phyloP scores from a whole-genome alignment of 1,284 basidiomycete species.

The Lignosus rhinocerotis region DNA sequence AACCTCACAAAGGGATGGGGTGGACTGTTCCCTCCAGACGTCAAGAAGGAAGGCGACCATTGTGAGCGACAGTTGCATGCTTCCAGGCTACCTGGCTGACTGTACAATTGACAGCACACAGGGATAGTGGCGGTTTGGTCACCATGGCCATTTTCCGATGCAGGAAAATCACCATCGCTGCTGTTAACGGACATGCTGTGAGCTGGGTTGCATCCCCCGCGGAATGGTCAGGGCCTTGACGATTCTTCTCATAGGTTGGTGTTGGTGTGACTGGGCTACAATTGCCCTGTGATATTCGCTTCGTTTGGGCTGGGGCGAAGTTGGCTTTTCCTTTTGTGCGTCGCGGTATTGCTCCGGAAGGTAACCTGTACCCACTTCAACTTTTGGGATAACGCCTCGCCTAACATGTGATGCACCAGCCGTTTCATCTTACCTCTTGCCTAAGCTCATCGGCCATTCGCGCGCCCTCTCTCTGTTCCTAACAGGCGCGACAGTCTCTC shows the following conservation, averaged over 20 bases:
- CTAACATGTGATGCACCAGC: slow-evolving; percentile 33
- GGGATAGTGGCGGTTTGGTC: slow-evolving; percentile 50
- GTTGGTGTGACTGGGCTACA: slow-evolving; percentile 55
- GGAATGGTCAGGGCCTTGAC: not conserved
- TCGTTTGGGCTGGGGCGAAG: slow-evolving; percentile 55
- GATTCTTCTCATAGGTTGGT: slow-evolving; percentile 40
- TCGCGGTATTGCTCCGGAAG: slow-evolving; percentile 55
- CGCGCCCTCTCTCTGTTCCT: slow-evolving; percentile 52
- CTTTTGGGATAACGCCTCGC: not conserved
- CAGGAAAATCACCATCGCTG: slow-evolving; percentile 57
- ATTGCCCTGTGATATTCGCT: slow-evolving; percentile 57
- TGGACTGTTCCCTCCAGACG: slow-evolving; percentile 20
- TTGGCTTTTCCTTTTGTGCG: slow-evolving; percentile 56
- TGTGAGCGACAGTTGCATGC: slow-evolving; percentile 29
- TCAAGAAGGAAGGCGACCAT: slow-evolving; percentile 46
- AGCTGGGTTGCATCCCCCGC: slow-evolving; percentile 25
- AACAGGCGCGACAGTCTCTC: slow-evolving; percentile 44
- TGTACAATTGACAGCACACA: slow-evolving; percentile 38
- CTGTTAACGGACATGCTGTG: slow-evolving; percentile 61
- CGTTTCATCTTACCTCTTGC: slow-evolving; percentile 52
- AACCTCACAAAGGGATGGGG: slow-evolving; percentile 41
- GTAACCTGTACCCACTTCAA: slow-evolving; percentile 27
- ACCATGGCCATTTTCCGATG: slow-evolving; percentile 51
- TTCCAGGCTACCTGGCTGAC: not conserved
- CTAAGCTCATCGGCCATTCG: slow-evolving; percentile 52